Conservation (phyloP, 176 grass and related monocot species). For the Alopecurus myosuroides region DNA sequence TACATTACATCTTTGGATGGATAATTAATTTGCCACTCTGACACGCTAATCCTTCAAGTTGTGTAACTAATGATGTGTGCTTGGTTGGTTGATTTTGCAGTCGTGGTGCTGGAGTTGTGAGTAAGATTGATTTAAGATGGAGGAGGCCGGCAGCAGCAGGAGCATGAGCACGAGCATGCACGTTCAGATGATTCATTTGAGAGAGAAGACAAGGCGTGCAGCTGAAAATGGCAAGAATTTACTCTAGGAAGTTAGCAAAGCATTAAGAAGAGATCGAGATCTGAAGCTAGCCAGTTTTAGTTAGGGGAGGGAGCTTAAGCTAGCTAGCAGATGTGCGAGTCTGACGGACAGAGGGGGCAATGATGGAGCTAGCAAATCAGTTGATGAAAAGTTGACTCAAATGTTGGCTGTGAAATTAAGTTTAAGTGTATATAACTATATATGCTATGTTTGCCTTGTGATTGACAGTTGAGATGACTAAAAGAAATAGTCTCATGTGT, state of each 20-base stretch:
- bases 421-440: neutral
- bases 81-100: neutral
- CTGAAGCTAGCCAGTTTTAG: neutral
- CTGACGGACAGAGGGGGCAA: neutral
- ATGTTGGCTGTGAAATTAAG: neutral
- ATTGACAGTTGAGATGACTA: neutral
- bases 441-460: neutral
- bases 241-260: neutral
- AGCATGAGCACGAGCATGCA: neutral
- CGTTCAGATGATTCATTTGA: neutral
- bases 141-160: neutral
- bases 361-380: neutral
- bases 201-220: neutral
- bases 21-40: neutral
- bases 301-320: neutral
- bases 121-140: neutral
- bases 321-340: neutral
- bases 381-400: neutral
- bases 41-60: neutral
- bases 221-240: neutral
- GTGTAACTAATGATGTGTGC: neutral
- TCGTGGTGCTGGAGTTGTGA: constrained; percentile 50
- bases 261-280: neutral
- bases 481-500: neutral
- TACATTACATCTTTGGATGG: neutral